These are phyloP conservation scores for Peniophora sp. DNA, from an alignment of 1,284 basidiomycete species.

Conservation along the genomic window DNA sequence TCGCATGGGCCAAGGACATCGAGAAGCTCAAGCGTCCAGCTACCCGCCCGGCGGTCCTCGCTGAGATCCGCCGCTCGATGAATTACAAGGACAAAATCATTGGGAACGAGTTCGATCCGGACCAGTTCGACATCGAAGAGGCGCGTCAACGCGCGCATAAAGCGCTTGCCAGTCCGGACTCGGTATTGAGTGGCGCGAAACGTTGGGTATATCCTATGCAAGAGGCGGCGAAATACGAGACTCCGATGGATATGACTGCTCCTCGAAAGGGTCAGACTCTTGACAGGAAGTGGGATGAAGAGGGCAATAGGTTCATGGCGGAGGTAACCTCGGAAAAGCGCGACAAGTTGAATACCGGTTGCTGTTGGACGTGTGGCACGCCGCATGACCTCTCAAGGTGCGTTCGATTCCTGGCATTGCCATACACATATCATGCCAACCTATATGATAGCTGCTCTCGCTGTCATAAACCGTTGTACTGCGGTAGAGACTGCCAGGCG, in stretches of 20 bases:
- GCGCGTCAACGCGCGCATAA: slow-evolving; percentile 9
- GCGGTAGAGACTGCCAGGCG: slow-evolving; percentile 1
- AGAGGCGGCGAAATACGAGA: not conserved
- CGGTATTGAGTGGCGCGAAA: slow-evolving; percentile 8
- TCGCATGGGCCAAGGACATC: slow-evolving; percentile 7
- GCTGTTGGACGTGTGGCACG: slow-evolving; percentile 6
- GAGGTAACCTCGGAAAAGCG: slow-evolving; percentile 4
- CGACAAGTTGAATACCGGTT: slow-evolving; percentile 1
- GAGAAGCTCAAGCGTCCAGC: not conserved
- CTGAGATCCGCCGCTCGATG: slow-evolving; percentile 5
- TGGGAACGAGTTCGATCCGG: slow-evolving; percentile 8
- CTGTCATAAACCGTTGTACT: slow-evolving; percentile 2
- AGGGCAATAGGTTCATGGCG: slow-evolving; percentile 1
- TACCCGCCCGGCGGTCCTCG: slow-evolving; percentile 3
- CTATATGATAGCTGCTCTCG: not conserved
- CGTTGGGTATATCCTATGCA: slow-evolving; percentile 2
- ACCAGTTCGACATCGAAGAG: slow-evolving; percentile 8
- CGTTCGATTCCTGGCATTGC: not conserved
- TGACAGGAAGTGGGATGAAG: slow-evolving; percentile 4
- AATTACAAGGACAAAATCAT: slow-evolving; percentile 5
- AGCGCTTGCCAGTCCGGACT: slow-evolving; percentile 10
- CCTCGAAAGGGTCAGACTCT: slow-evolving; percentile 6
- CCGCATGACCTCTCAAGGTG: slow-evolving; percentile 4
- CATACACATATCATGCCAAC: not conserved
- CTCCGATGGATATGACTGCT: not conserved